Percentiles rank a stretch among this genome's conserved stretches.
Evolutionary conservation across 805 yeast species (phyloP).

Genomic region (Wickerhamiella siamensis): DNA sequence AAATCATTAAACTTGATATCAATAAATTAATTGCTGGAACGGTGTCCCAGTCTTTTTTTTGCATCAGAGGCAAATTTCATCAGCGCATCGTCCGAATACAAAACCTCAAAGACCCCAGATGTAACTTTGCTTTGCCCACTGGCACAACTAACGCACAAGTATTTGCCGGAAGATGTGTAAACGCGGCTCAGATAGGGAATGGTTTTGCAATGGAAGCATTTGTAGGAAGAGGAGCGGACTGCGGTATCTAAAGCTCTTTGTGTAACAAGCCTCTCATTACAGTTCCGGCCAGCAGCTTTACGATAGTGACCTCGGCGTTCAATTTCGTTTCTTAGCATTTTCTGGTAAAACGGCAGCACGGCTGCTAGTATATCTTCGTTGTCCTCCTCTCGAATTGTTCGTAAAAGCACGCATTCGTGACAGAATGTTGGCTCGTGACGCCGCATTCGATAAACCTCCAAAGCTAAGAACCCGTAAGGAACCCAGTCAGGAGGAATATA

Average conservation of each 20-base stretch:
- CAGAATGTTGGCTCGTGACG: constrained; percentile 24
- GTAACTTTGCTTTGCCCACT: not conserved
- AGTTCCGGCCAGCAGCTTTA: not conserved
- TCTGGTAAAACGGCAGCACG: constrained; percentile 12
- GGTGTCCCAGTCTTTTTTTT: too few species aligned
- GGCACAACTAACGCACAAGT: not conserved
- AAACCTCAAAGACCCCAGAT: not conserved
- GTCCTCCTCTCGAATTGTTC: constrained; percentile 12
- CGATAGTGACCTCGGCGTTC: not conserved
- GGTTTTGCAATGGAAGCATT: constrained; percentile 5
- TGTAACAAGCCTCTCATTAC: not conserved
- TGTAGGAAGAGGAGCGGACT: not conserved
- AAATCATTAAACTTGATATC: too few species aligned
- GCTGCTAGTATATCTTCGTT: constrained; percentile 14
- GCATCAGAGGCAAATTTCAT: not conserved
- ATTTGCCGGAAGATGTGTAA: not conserved
- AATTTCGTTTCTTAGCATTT: constrained; percentile 8
- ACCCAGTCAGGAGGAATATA: constrained; percentile 33
- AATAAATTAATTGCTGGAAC: too few species aligned
- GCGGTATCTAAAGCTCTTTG: not conserved
- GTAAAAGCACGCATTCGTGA: constrained; percentile 23
- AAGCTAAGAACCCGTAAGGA: constrained; percentile 21
- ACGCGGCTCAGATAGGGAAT: constrained; percentile 5
- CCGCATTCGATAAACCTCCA: constrained; percentile 20
- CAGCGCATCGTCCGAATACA: not conserved